These are phyloP conservation scores for Fragosphaeria purpurea DNA, from an alignment of 2,329 filamentous ascomycete species.

Conservation along the genomic window DNA sequence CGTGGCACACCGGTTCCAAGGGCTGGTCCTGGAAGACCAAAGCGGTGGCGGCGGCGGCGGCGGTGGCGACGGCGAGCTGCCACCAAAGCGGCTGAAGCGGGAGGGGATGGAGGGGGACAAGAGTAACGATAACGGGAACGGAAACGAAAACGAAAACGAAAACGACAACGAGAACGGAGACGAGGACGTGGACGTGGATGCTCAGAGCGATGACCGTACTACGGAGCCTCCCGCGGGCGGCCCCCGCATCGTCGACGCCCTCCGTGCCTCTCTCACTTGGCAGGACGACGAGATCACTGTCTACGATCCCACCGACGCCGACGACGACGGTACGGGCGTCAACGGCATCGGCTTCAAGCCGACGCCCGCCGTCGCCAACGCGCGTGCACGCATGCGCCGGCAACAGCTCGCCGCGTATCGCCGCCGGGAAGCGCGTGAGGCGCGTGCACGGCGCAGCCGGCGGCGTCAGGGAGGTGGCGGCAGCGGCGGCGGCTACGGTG, in stretches of 20 bases:
- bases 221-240: background rate
- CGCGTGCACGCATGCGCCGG: conserved; percentile 44
- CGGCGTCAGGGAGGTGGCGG: conserved; percentile 25
- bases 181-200: conserved; percentile 1
- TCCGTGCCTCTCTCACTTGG: conserved; percentile 54
- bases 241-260: conserved; percentile 33
- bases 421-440: conserved; percentile 51
- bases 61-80: background rate
- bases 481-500: background rate
- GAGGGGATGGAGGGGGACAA: background rate
- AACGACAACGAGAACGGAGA: too few relatives aligned
- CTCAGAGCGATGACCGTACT: background rate
- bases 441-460: conserved; percentile 44
- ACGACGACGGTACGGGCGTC: conserved; percentile 57
- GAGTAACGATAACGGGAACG: conserved; percentile 20
- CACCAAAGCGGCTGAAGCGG: conserved; percentile 8
- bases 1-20: conserved; percentile 42
- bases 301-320: conserved; percentile 53
- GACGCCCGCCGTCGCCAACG: conserved; percentile 49
- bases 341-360: conserved; percentile 60
- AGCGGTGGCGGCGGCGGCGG: background rate
- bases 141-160: too few relatives aligned
- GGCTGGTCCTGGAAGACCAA: conserved; percentile 32
- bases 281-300: conserved; percentile 59
- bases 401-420: conserved; percentile 54